phyloP scores from a whole-genome alignment of 2,329 filamentous ascomycete genomes.

The Trichophaea hybrida region DNA sequence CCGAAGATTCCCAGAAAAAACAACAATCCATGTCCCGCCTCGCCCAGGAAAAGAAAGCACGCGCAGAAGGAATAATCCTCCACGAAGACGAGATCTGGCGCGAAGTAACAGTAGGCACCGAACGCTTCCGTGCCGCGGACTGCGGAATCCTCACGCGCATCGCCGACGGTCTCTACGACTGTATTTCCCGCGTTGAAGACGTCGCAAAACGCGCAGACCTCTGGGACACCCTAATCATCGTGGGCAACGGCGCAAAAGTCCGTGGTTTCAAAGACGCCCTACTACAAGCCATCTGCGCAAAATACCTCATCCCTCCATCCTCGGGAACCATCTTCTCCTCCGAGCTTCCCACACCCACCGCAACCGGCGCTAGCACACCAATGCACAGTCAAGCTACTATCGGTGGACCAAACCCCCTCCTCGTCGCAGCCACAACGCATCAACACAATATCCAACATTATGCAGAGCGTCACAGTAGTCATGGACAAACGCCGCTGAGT shows the following conservation, averaged over 20 bases:
- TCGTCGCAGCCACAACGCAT: conserved; percentile 77
- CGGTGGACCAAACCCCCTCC: conserved; percentile 45
- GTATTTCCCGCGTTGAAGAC: conserved; percentile 69
- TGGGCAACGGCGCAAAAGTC: conserved; percentile 64
- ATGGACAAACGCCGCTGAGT: conserved; percentile 58
- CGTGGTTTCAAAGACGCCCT: conserved; percentile 77
- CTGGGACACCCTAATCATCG: conserved; percentile 85
- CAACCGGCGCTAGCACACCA: conserved; percentile 83
- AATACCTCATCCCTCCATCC: conserved; percentile 80
- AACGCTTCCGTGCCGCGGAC: conserved; percentile 56
- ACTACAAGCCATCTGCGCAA: conserved; percentile 59
- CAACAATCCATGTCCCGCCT: conserved; percentile 6
- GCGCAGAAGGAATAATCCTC: conserved; percentile 25
- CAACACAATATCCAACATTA: conserved; percentile 39
- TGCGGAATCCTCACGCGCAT: conserved; percentile 68
- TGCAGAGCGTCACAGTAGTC: conserved; percentile 32
- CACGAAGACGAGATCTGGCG: conserved; percentile 38
- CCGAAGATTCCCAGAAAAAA: conserved; percentile 13
- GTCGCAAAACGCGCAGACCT: conserved; percentile 69
- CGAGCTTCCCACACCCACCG: conserved; percentile 81
- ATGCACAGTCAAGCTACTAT: conserved; percentile 43
- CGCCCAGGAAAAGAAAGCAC: conserved; percentile 37
- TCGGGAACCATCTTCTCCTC: conserved; percentile 95
- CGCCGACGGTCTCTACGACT: conserved; percentile 66
- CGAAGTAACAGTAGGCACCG: conserved; percentile 62